Base-by-base conservation (phyloP, 2,329 filamentous ascomycete genomes). In the Penicillium sumatraense region DNA sequence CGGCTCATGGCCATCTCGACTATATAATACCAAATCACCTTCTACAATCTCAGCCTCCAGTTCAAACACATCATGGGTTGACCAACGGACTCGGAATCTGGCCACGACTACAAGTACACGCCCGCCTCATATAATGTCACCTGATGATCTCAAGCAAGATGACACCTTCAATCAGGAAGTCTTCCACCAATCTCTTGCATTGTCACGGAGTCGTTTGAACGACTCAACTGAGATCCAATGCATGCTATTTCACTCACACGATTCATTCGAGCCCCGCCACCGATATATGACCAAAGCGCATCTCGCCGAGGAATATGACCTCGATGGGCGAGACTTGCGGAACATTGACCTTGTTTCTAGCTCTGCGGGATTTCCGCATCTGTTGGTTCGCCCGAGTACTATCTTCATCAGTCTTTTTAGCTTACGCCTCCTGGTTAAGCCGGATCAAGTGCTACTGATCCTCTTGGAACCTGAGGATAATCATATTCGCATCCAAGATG, bases 331-430 rank as follows among this genome's bases (percentile, higher is more conserved):
- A 2, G 72, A 75, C 58, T 54, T 75, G 31, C 68, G 71, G 4
- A 65, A 64, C 33, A 64, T 72, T 6, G 72, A 75, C 35, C 65
- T 73, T 14, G 62, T 64, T n/a, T n/a, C n/a, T n/a, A n/a, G n/a
- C 3, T 73, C 72, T 0, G 63, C 68, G 26, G 68, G 70, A 2
- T 62, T 72, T 26, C 71, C 72, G 3, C 69, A 74, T 51, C 65
- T 74, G 26, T 54, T 75, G 16, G 61, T 75, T 26, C 64, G 72
- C 6, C 68, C 68, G 1, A 58, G 49, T 2, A 68, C 71, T 3
- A 69, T 75, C 29, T 59, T 75, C 4, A 57, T 75, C 20, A 70
- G 73, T 50, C 59, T 75, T 21, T 74, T 75, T 53, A 67, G 68
- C 45, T 54, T 75, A 24, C 71, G 73, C n/a, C 62, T 75, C 23